Conservation (phyloP, 164 flowering plant species). For the Tetracentron sinense region DNA sequence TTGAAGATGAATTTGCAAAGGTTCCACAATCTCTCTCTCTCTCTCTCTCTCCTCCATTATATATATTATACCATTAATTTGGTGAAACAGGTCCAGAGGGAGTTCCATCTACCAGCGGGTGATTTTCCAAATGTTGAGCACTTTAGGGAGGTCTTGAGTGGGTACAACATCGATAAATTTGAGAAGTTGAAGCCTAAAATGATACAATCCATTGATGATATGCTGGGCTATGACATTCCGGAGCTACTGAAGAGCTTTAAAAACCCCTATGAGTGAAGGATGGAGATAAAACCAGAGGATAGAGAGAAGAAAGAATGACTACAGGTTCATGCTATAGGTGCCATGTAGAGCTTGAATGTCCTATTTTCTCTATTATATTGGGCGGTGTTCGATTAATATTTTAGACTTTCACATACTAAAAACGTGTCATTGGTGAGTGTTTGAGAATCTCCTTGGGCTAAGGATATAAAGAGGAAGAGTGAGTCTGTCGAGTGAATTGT, state of each 20-base stretch:
- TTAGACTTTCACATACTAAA: too few relatives aligned
- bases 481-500: too few relatives aligned
- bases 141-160: constrained; percentile 61
- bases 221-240: constrained; percentile 94
- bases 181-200: constrained; percentile 89
- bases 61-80: neutral
- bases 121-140: constrained; percentile 91
- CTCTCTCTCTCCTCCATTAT: too few relatives aligned
- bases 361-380: too few relatives aligned
- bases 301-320: too few relatives aligned
- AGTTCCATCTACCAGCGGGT: constrained; percentile 61
- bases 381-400: too few relatives aligned
- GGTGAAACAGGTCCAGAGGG: constrained; percentile 1
- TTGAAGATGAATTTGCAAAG: constrained; percentile 83
- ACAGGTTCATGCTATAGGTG: too few relatives aligned
- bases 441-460: too few relatives aligned
- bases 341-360: too few relatives aligned
- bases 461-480: too few relatives aligned
- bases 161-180: constrained; percentile 81
- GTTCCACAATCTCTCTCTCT: constrained; percentile 28
- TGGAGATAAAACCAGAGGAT: neutral
- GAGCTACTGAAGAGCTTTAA: constrained; percentile 75
- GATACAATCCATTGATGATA: constrained; percentile 88
- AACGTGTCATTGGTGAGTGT: too few relatives aligned
- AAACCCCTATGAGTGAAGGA: constrained; percentile 54